Conservation (phyloP, 2,329 filamentous ascomycete species). For the Cladosporium austrohemisphaericum region DNA sequence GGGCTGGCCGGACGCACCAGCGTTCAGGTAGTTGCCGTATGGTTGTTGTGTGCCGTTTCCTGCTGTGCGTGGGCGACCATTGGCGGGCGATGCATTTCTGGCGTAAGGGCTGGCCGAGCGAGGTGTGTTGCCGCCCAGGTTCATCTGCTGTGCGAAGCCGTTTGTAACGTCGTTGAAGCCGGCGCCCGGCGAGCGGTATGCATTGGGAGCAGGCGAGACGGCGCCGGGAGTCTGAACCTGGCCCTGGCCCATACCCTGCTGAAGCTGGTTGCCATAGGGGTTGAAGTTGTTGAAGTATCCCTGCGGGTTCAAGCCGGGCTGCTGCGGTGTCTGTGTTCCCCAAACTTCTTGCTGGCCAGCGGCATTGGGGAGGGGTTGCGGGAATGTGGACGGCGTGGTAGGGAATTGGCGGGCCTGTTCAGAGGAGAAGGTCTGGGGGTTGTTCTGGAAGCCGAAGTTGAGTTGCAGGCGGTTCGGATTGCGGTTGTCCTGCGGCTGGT, state of each 20-base stretch:
- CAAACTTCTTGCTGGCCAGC: conserved; percentile 60
- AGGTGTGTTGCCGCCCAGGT: conserved; percentile 67
- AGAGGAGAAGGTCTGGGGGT: conserved; percentile 41
- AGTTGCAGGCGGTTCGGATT: conserved; percentile 48
- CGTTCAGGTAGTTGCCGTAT: conserved; percentile 62
- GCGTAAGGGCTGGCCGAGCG: conserved; percentile 66
- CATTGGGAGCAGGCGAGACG: conserved; percentile 26
- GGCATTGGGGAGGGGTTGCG: conserved; percentile 70
- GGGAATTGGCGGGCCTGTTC: conserved; percentile 48
- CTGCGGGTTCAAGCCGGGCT: conserved; percentile 37
- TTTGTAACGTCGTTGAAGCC: conserved; percentile 78
- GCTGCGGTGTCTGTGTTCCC: conserved; percentile 45
- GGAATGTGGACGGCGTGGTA: conserved; percentile 90
- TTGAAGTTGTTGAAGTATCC: conserved; percentile 52
- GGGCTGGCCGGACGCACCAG: conserved; percentile 55
- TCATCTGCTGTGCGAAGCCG: conserved; percentile 91
- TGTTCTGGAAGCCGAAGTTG: conserved; percentile 47
- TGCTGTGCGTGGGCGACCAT: conserved; percentile 72
- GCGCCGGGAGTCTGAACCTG: conserved; percentile 41
- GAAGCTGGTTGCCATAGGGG: conserved; percentile 39
- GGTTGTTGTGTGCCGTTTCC: conserved; percentile 60
- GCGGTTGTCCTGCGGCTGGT: conserved; percentile 26
- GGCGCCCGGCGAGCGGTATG: conserved; percentile 53
- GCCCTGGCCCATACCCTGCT: conserved; percentile 42
- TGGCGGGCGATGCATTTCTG: conserved; percentile 62